Evolutionary conservation across 2,329 filamentous ascomycete species (phyloP), one percentile per base, ranked within the genome.

Genomic region (Chaetomium sp.): DNA sequence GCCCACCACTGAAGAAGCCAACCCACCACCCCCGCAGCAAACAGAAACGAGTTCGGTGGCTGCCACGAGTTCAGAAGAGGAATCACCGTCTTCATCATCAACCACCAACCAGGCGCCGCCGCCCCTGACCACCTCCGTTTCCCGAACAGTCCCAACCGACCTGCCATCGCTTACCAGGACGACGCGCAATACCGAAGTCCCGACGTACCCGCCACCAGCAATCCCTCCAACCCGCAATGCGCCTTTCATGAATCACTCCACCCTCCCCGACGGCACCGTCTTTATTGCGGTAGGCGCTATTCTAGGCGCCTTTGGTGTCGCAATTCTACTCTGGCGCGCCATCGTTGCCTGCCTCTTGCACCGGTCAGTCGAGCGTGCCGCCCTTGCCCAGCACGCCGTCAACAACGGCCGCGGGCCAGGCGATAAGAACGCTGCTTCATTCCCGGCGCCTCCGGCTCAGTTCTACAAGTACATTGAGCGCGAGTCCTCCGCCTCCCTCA

Each of bases 241-340:
- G 5, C 93, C 94, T 19, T 99, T 92, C 75, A 97, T 98, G 92
- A 89, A 93, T 74, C 88, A 89, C 72, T 96, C 93, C 0, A 88
- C 79, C 60, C 82, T 93, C 12, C 95, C 95, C 2, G 91, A 98
- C 73, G 95, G 95, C 62, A 97, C 94, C 4, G 90, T 99, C 65
- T 99, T 99, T 80, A 99, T 99, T 72, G 90, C 88, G 25, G 95
- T 98, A 1, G 95, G 95, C 54, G 90, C 93, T 29, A 89, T 92
- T 31, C 85, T 99, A 7, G 95, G 92, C 19, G 89, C 93, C 69
- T 86, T 97, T 68, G 92, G 88, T 12, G 81, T 92, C 9, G 88
- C 87, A n/a, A 86, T 98, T 53, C 83, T 99, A 13, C 83, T 90
- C 64, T 99, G 95, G 95, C 91, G 94, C 66, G 89, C 84, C 58